These are phyloP conservation scores for Leccinum olivaceopallidum DNA, from an alignment of 768 basidiomycete genomes.

Conservation along the genomic window DNA sequence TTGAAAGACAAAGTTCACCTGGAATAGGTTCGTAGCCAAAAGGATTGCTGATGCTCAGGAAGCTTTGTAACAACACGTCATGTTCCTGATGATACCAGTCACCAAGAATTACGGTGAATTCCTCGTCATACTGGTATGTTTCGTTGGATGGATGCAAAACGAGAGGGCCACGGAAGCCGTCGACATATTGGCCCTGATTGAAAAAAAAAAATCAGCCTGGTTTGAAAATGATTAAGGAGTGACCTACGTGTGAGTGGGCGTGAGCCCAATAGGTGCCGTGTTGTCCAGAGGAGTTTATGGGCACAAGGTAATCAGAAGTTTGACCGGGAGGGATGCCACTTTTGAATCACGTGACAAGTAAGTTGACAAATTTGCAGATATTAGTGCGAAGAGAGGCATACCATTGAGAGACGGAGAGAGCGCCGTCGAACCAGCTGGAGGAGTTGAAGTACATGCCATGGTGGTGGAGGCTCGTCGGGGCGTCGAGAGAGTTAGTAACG, in stretches of 20 bases:
- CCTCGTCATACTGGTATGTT: constrained; percentile 80
- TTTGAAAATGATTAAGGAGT: not conserved
- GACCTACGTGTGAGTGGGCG: constrained; percentile 51
- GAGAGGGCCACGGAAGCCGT: constrained; percentile 88
- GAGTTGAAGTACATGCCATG: constrained; percentile 96
- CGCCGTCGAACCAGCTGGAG: constrained; percentile 88
- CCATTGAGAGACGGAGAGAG: constrained; percentile 83
- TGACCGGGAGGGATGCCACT: constrained; percentile 79
- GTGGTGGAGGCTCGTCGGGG: constrained; percentile 76
- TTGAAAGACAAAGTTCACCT: constrained; percentile 39
- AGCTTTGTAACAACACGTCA: constrained; percentile 55
- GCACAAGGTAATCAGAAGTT: constrained; percentile 73
- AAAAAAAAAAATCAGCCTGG: not conserved
- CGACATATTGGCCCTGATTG: constrained; percentile 81
- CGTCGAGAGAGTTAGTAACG: constrained; percentile 67
- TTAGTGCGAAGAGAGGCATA: constrained; percentile 21
- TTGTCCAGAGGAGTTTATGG: constrained; percentile 65
- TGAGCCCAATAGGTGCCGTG: constrained; percentile 86
- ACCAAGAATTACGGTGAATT: constrained; percentile 80
- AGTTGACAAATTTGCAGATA: not conserved
- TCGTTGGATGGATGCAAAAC: constrained; percentile 71
- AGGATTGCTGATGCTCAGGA: constrained; percentile 74
- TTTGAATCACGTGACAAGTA: not conserved
- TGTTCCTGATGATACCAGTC: constrained; percentile 95
- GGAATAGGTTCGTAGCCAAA: constrained; percentile 88